These are phyloP conservation scores for Fusarium coffeatum DNA, from an alignment of 2,329 filamentous ascomycete species.

Conservation along the genomic window DNA sequence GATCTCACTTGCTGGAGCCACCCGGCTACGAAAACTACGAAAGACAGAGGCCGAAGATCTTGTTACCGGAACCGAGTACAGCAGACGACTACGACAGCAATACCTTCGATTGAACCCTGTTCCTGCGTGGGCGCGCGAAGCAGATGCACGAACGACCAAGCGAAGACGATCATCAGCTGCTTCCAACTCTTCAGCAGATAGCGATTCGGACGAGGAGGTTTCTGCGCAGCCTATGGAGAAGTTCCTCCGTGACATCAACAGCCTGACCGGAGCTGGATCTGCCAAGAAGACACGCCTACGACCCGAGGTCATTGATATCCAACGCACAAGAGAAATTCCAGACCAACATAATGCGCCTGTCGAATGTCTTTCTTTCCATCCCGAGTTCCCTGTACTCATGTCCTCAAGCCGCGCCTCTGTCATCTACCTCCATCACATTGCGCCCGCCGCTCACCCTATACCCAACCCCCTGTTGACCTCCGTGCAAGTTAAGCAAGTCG, in stretches of 20 bases:
- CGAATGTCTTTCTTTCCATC: constrained; percentile 89
- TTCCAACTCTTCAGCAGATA: constrained; percentile 63
- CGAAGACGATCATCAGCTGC: constrained; percentile 64
- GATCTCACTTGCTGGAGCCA: constrained; percentile 81
- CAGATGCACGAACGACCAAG: constrained; percentile 63
- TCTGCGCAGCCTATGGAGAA: constrained; percentile 81
- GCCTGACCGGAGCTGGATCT: constrained; percentile 67
- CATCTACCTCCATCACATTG: constrained; percentile 89
- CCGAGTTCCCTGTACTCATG: constrained; percentile 85
- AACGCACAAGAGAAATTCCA: constrained; percentile 86
- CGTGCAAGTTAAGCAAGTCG: constrained; percentile 84
- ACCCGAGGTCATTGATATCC: constrained; percentile 90
- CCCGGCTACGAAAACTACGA: constrained; percentile 84
- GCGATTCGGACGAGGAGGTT: constrained; percentile 68
- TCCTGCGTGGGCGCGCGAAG: constrained; percentile 69
- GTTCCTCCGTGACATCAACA: constrained; percentile 79
- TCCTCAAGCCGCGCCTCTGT: constrained; percentile 89
- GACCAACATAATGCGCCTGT: constrained; percentile 82
- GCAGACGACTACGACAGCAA: constrained; percentile 81
- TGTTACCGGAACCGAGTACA: constrained; percentile 87
- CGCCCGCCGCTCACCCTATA: constrained; percentile 76
- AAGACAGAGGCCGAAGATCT: constrained; percentile 85
- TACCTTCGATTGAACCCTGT: constrained; percentile 70
- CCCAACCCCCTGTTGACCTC: constrained; percentile 93
- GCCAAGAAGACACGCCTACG: constrained; percentile 77